A percentile compares a stretch with the other conserved stretches of the same genome.
Conservation (phyloP, 2,329 filamentous ascomycete genomes). For the Periconia sp. region DNA sequence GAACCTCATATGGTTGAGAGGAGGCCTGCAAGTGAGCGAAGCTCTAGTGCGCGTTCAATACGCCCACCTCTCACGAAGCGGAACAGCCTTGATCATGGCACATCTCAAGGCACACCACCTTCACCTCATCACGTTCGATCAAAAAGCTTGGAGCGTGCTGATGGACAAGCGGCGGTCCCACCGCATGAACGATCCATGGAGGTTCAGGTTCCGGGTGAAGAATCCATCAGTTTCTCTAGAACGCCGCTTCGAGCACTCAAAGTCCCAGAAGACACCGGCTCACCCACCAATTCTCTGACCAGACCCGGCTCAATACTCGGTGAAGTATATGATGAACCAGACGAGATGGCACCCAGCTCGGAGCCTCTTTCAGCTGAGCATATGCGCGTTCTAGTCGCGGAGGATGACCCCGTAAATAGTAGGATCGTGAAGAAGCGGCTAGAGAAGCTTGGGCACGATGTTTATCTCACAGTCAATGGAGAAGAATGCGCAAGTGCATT, state of each 20-base stretch:
- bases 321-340: conserved; percentile 30
- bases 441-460: conserved; percentile 75
- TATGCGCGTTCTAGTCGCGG: conserved; percentile 76
- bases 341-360: conserved; percentile 8
- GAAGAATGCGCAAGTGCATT: conserved; percentile 81
- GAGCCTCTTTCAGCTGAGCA: conserved; percentile 45
- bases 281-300: conserved; percentile 13
- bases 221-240: conserved; percentile 47
- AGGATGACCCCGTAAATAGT: conserved; percentile 88
- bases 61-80: conserved; percentile 34
- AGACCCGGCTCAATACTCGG: conserved; percentile 33
- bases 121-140: conserved; percentile 23
- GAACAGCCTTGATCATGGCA: conserved; percentile 25
- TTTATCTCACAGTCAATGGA: conserved; percentile 78
- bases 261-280: conserved; percentile 51
- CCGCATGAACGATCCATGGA: conserved; percentile 49
- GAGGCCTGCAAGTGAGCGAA: conserved; percentile 20
- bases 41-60: conserved; percentile 28
- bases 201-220: conserved; percentile 50
- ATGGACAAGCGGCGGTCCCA: conserved; percentile 20
- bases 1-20: conserved; percentile 55
- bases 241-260: conserved; percentile 53
- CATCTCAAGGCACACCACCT: conserved; percentile 8
- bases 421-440: conserved; percentile 80
- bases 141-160: conserved; percentile 30